Evolutionary conservation across 164 flowering plant species (phyloP).

Genomic region (Santalum album): DNA sequence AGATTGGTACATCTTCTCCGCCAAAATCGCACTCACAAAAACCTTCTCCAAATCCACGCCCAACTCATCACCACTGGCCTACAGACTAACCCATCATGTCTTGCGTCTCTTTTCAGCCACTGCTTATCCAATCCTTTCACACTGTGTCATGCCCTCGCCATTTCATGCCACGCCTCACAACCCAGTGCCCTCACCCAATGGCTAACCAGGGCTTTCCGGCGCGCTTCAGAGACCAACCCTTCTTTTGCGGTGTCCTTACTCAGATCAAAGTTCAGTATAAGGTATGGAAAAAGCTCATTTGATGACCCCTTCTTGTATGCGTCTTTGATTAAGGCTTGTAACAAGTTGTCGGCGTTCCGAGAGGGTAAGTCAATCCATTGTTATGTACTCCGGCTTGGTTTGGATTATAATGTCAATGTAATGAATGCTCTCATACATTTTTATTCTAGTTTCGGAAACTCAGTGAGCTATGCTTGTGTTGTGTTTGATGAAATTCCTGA

Average conservation of each 20-base stretch:
- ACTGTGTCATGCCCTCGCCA: slow-evolving; percentile 3
- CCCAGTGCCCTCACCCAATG: slow-evolving; percentile 14
- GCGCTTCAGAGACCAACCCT: slow-evolving; percentile 14
- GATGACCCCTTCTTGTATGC: slow-evolving; percentile 21
- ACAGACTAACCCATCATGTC: too few relatives aligned
- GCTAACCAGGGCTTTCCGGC: too few relatives aligned
- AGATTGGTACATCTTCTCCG: not conserved
- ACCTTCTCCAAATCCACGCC: slow-evolving; percentile 2
- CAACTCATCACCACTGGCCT: not conserved
- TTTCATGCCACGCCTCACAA: slow-evolving; percentile 7
- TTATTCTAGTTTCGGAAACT: slow-evolving; percentile 12
- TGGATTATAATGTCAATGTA: slow-evolving; percentile 16
- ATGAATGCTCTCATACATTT: slow-evolving; percentile 21
- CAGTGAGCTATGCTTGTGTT: slow-evolving; percentile 9
- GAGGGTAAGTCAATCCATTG: slow-evolving; percentile 23
- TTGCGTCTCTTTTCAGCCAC: too few relatives aligned
- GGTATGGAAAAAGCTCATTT: not conserved
- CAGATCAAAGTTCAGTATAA: slow-evolving; percentile 9
- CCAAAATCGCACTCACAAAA: not conserved
- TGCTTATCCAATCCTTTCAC: too few relatives aligned
- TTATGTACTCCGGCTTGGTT: slow-evolving; percentile 19
- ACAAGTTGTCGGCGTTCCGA: slow-evolving; percentile 8
- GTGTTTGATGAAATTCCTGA: slow-evolving; percentile 19
- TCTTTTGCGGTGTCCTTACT: slow-evolving; percentile 14
- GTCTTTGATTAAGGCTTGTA: slow-evolving; percentile 24